Evolutionary conservation across 345 rosid genomes (phyloP).

Genomic region (Noccaea caerulescens): DNA sequence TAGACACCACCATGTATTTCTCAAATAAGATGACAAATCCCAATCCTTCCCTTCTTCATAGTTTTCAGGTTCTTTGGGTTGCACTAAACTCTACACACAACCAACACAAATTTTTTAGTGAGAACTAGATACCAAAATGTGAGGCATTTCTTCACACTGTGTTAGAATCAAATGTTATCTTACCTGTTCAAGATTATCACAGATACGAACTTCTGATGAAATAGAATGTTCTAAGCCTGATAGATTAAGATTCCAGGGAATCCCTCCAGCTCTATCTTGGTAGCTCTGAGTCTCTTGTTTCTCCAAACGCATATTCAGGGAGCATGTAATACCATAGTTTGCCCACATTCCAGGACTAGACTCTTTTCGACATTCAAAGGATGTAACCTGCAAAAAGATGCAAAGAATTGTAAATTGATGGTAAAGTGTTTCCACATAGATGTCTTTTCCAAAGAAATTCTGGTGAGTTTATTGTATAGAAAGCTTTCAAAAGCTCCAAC

Average conservation of each 20-base stretch:
- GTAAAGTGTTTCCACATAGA: not conserved
- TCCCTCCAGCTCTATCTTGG: not conserved
- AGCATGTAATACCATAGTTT: constrained; percentile 24
- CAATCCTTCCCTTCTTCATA: not conserved
- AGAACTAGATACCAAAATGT: constrained; percentile 2
- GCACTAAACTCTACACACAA: constrained; percentile 29
- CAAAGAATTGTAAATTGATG: not conserved
- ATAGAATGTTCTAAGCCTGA: not conserved
- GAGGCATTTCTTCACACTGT: constrained; percentile 7
- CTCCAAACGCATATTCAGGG: not conserved
- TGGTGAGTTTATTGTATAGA: not conserved
- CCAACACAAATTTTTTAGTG: constrained; percentile 12
- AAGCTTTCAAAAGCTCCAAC: not conserved
- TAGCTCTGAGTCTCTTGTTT: constrained; percentile 2
- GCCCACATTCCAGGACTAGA: constrained; percentile 7
- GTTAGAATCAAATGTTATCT: not conserved
- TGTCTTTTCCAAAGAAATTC: not conserved
- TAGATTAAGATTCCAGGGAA: constrained; percentile 23
- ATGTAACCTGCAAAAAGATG: constrained; percentile 19
- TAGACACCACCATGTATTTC: constrained; percentile 6
- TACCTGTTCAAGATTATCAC: constrained; percentile 8
- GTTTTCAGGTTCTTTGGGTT: constrained; percentile 28
- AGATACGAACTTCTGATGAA: not conserved
- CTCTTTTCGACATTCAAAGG: constrained; percentile 25
- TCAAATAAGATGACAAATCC: not conserved